Base-by-base conservation (phyloP, 2,329 filamentous ascomycete genomes). In the Pseudofabraea citricarpa region DNA sequence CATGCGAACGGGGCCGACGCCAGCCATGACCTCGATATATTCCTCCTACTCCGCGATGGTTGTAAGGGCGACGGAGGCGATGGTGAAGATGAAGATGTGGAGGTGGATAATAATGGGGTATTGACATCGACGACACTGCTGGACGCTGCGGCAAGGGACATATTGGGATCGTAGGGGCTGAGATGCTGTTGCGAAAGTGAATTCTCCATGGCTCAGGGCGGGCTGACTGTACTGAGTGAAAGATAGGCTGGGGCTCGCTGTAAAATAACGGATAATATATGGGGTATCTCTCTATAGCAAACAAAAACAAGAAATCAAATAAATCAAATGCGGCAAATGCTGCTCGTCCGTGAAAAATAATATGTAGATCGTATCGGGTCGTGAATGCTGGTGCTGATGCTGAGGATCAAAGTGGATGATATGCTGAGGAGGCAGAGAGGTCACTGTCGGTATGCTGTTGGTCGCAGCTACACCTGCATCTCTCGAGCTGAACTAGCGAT, bases 1-100 rank as follows among this genome's bases (percentile, higher is more conserved):
- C 40, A 42, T 4, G 35, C 35, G 23, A 37, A 37, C 9, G 35
- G 35, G n/a, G 35, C 35, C 8, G 16, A 19, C 8, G 35, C 35
- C 3, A 37, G 35, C 35, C 35, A 37, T n/a, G 35, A 21, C 7
- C 35, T 18, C 18, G 35, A 7, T 21, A 10, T n/a, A 13, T 37
- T 21, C 10, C 10, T 36, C 7, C 18, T 20, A 8, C 18, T 21
- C 5, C 18, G 15, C 15, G 20, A n/a, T n/a, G 18, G 21, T 10
- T n/a, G 18, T 13, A n/a, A 20, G 18, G 18, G 16, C 15, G 18
- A 10, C 8, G 20, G 21, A 5, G 18, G 6, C 35, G 35, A 21
- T 5, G 19, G 10, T n/a, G 18, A 21, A n/a, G 35, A 3, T 2
- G 18, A n/a, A 2, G 13, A 13, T 12, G 35, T 10, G 12, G 10